These are phyloP conservation scores for Starmerella riodocensis DNA, from an alignment of 805 yeast species.

Conservation along the genomic window DNA sequence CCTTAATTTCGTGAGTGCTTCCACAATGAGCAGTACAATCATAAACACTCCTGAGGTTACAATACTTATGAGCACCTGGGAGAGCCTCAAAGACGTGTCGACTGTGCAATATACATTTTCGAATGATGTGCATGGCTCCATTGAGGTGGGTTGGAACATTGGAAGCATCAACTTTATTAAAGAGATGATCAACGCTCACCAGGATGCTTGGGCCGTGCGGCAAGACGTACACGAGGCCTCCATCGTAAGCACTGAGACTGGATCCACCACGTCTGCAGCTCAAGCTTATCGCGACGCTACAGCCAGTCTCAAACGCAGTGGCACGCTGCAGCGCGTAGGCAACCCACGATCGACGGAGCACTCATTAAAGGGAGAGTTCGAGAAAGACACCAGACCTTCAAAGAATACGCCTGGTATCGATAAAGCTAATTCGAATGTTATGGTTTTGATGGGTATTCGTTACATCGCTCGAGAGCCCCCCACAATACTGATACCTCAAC, in stretches of 20 bases:
- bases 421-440: background rate
- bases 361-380: background rate
- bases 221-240: conserved; percentile 1
- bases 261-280: background rate
- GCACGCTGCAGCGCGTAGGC: background rate
- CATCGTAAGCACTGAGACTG: background rate
- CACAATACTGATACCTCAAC: conserved; percentile 72
- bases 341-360: background rate
- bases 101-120: conserved; percentile 55
- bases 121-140: conserved; percentile 75
- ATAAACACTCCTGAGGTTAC: conserved; percentile 65
- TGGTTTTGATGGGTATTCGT: conserved; percentile 5
- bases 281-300: conserved; percentile 12
- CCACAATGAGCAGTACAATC: conserved; percentile 67
- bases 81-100: conserved; percentile 29
- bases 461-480: conserved; percentile 65
- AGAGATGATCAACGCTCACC: conserved; percentile 82
- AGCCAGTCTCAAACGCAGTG: conserved; percentile 5
- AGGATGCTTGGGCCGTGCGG: conserved; percentile 18
- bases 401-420: background rate
- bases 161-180: conserved; percentile 82
- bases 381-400: background rate
- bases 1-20: conserved; percentile 36
- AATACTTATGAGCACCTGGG: conserved; percentile 65
- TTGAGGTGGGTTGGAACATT: conserved; percentile 85